A percentile compares a stretch with the other conserved stretches of the same genome.
These are phyloP conservation scores for Platanus orientalis DNA, from an alignment of 164 flowering plant species.

Conservation along the genomic window DNA sequence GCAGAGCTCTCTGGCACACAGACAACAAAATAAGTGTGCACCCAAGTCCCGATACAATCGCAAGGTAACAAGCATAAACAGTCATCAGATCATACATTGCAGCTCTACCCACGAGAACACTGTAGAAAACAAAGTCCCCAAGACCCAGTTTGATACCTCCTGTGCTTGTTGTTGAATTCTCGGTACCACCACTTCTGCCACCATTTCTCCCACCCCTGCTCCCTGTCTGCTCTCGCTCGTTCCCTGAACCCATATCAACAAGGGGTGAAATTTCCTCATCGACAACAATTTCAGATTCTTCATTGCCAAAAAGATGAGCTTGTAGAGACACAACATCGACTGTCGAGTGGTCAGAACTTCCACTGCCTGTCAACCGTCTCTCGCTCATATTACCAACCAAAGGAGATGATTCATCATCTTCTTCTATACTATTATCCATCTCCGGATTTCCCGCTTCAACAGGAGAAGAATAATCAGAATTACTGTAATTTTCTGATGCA, in stretches of 20 bases:
- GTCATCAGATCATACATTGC: constrained; percentile 98
- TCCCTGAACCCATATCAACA: constrained; percentile 29
- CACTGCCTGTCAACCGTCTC: constrained; percentile 16
- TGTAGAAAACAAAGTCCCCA: constrained; percentile 89
- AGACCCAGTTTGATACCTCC: constrained; percentile 85
- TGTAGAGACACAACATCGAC: constrained; percentile 1
- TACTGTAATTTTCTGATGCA: background rate
- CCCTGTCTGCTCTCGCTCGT: constrained; percentile 18
- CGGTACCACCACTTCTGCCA: constrained; percentile 11
- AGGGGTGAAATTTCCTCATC: constrained; percentile 64
- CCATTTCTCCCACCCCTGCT: constrained; percentile 6
- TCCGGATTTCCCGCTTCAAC: constrained; percentile 14
- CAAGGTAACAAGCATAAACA: constrained; percentile 95
- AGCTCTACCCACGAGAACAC: constrained; percentile 96
- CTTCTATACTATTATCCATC: constrained; percentile 16
- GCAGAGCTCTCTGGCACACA: constrained; percentile 69
- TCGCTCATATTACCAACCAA: constrained; percentile 31
- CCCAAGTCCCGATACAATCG: constrained; percentile 86
- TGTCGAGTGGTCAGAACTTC: constrained; percentile 20
- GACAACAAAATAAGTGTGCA: constrained; percentile 86
- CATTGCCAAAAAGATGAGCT: constrained; percentile 13
- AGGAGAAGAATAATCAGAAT: constrained; percentile 18
- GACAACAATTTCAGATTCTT: constrained; percentile 28
- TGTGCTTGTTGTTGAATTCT: constrained; percentile 4
- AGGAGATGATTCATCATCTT: constrained; percentile 47